phyloP scores from a whole-genome alignment of 2,329 filamentous ascomycete species.

The Stagonosporopsis rhizophila region DNA sequence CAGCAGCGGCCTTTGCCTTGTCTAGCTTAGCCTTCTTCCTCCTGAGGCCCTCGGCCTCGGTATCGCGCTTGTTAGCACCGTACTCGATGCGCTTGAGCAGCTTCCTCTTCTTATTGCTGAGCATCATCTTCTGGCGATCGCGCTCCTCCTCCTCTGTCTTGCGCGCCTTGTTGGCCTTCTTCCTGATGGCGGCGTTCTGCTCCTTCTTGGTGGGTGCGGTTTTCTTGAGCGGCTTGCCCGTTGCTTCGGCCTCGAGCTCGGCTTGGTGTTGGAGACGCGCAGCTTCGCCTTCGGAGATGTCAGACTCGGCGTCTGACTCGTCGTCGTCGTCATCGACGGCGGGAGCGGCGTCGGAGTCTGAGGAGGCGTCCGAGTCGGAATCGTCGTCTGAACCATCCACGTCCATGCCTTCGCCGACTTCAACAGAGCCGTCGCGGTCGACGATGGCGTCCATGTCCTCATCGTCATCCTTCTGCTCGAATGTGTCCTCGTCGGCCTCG shows the following conservation, averaged over 20 bases:
- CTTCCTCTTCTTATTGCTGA: constrained; percentile 97
- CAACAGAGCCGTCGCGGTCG: constrained; percentile 52
- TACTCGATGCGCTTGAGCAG: constrained; percentile 97
- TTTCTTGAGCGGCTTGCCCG: constrained; percentile 64
- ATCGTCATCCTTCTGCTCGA: constrained; percentile 49
- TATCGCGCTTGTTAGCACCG: constrained; percentile 91
- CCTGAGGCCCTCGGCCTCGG: constrained; percentile 84
- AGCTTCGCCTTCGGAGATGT: constrained; percentile 62
- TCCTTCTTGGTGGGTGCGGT: constrained; percentile 54
- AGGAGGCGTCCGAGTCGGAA: constrained; percentile 55
- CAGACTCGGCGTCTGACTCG: constrained; percentile 57
- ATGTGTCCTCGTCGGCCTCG: constrained; percentile 52
- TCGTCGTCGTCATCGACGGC: constrained; percentile 56
- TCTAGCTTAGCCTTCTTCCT: constrained; percentile 92
- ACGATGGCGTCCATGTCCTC: constrained; percentile 41
- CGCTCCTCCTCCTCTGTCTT: constrained; percentile 81
- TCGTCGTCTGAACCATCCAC: constrained; percentile 51
- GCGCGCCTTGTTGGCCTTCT: constrained; percentile 67
- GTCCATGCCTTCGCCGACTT: constrained; percentile 60
- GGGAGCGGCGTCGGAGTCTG: constrained; percentile 43
- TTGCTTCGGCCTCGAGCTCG: constrained; percentile 91
- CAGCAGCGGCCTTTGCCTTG: constrained; percentile 53
- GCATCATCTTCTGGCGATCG: constrained; percentile 96
- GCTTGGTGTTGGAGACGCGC: constrained; percentile 76
- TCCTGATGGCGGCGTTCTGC: constrained; percentile 73